phyloP scores from a whole-genome alignment of 306 rosid genomes.

The Acmispon strigosus region DNA sequence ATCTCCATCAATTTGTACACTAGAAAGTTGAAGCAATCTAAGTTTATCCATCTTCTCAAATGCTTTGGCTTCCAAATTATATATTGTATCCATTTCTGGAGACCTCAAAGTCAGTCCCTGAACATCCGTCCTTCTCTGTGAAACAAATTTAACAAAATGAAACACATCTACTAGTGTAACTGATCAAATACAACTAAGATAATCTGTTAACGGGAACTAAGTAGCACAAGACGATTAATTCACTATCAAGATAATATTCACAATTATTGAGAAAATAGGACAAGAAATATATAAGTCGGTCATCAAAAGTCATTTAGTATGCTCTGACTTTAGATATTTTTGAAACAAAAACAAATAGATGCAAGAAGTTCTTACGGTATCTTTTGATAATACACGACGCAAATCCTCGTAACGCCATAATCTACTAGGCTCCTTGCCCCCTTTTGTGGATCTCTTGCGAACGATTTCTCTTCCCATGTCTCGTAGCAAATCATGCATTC shows the following conservation, averaged over 20 bases:
- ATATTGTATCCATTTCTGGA: neutral
- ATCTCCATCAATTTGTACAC: neutral
- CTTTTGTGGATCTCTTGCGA: neutral
- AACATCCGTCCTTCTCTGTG: neutral
- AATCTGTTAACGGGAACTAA: neutral
- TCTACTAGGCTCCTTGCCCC: neutral
- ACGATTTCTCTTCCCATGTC: conserved; percentile 26
- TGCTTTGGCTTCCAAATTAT: neutral
- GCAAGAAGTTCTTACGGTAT: too few relatives aligned
- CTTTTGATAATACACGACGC: neutral
- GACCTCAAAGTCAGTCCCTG: conserved; percentile 12
- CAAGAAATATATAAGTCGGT: too few relatives aligned
- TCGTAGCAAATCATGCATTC: conserved; percentile 13
- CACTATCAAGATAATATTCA: neutral
- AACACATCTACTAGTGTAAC: neutral
- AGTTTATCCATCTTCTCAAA: conserved; percentile 14
- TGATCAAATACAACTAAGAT: neutral
- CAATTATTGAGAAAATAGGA: neutral
- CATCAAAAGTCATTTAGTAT: too few relatives aligned
- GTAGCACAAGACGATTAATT: neutral
- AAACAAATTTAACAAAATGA: neutral
- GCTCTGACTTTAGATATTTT: too few relatives aligned
- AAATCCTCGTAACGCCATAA: neutral
- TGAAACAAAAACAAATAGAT: too few relatives aligned
- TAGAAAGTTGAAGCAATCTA: neutral